Evolutionary conservation across 164 flowering plant species (phyloP).

Genomic region (Platanus orientalis): DNA sequence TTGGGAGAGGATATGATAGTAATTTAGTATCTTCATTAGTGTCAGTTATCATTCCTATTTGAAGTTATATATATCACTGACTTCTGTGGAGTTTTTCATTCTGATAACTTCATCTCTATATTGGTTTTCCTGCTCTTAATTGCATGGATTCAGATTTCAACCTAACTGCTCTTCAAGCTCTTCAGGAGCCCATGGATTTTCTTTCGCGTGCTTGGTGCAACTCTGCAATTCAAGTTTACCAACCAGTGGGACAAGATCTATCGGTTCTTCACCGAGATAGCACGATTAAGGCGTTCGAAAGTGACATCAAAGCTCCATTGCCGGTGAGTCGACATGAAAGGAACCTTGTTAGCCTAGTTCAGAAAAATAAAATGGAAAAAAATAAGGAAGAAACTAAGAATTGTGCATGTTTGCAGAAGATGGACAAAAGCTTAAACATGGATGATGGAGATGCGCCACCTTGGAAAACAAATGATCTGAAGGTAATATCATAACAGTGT

Average conservation of each 20-base stretch:
- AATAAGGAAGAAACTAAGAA: background rate
- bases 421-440: slow-evolving; percentile 40
- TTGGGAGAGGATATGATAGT: no score
- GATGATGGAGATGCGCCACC: slow-evolving; percentile 52
- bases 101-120: slow-evolving; percentile 2
- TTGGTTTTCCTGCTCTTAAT: background rate
- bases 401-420: slow-evolving; percentile 25
- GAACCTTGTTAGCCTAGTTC: no score
- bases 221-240: slow-evolving; percentile 69
- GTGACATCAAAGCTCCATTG: slow-evolving; percentile 22
- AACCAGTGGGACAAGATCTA: slow-evolving; percentile 41
- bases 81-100: slow-evolving; percentile 2
- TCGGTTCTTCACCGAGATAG: slow-evolving; percentile 39
- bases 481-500: slow-evolving; percentile 41
- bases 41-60: no score
- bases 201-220: slow-evolving; percentile 85
- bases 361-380: no score
- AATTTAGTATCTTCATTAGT: no score
- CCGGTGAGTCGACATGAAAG: slow-evolving; percentile 26
- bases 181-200: slow-evolving; percentile 75
- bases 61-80: slow-evolving; percentile 5
- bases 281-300: slow-evolving; percentile 25
- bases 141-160: slow-evolving; percentile 41
- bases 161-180: slow-evolving; percentile 48
- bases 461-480: slow-evolving; percentile 83